Evolutionary conservation across 176 grass and related monocot genomes (phyloP), one percentile per base, ranked within the genome.

Genomic region (Hordeum marinum): DNA sequence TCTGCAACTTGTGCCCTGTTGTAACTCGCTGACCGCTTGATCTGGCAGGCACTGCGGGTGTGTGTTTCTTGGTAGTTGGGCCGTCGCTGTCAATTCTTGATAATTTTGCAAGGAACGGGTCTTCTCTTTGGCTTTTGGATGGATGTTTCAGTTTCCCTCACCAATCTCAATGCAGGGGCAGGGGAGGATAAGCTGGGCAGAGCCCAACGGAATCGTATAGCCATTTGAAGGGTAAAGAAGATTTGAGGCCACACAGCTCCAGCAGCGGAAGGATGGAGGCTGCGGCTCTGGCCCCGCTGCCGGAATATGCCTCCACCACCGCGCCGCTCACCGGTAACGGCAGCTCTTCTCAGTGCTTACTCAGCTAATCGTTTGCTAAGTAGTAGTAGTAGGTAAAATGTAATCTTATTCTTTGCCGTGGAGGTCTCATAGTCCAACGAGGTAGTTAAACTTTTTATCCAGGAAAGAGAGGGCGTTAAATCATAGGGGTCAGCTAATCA

Each of bases 151-250:
- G 15, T 59, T 59, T 21, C 15, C 7, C 26, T 79, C 88, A 90
- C 84, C 88, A 86, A 90, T 90, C 84, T 65, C 68, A 74, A 73
- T 13, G 84, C 59, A 65, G 32, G 46, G 1, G 83, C 45, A 65
- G 50, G 8, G 61, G 15, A 77, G 62, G 32, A 64, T 72, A 78
- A 78, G 4, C 35, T 41, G 11, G 45, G 24, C 15, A 72, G 43
- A 23, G 21, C 10, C 14, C 45, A 17, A 48, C 23, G 14, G 50
- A 81, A 40, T 32, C 14, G 55, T 21, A 71, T 54, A 71, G 42
- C 72, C 31, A 12, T 80, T 80, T 66, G 54, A n/a, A 83, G 20
- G 88, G 64, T 74, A 80, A 78, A 45, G 24, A 37, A 73, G 57
- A 37, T 86, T 86, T 79, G 21, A 79, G 42, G 23, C 84, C 84